phyloP scores from a whole-genome alignment of 192 early-diverging fungal species.

The Entomortierella beljakovae region DNA sequence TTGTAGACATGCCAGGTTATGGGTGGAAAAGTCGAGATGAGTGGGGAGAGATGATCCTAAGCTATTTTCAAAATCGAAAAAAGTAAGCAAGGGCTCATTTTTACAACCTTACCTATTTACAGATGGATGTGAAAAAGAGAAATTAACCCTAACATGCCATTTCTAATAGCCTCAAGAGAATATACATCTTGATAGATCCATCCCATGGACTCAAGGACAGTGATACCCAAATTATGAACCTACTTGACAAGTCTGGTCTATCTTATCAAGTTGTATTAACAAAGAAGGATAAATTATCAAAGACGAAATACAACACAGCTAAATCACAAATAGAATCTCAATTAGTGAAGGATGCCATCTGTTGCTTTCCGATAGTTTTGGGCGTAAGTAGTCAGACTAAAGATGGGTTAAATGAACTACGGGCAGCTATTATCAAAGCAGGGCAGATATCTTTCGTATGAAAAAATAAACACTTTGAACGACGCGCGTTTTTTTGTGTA shows the following conservation, averaged over 20 bases:
- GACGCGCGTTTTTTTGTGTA: neutral
- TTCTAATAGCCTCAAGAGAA: conserved; percentile 51
- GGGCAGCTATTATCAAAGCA: conserved; percentile 47
- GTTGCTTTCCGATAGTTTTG: conserved; percentile 60
- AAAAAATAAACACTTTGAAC: conserved; percentile 1
- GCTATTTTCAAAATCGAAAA: conserved; percentile 53
- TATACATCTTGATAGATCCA: conserved; percentile 62
- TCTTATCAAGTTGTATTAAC: conserved; percentile 67
- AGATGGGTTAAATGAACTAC: conserved; percentile 45
- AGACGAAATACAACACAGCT: conserved; percentile 43
- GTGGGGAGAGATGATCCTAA: conserved; percentile 64
- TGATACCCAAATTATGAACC: conserved; percentile 56
- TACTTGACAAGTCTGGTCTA: conserved; percentile 53
- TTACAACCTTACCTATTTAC: neutral
- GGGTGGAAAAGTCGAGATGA: conserved; percentile 62
- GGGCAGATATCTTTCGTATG: conserved; percentile 28
- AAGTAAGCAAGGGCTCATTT: conserved; percentile 36
- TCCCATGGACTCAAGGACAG: conserved; percentile 60
- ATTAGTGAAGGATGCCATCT: conserved; percentile 58
- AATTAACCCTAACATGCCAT: neutral
- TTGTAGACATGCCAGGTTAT: conserved; percentile 72
- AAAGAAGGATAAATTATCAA: conserved; percentile 56
- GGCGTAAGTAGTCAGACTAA: conserved; percentile 51
- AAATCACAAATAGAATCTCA: conserved; percentile 55
- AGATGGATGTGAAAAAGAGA: neutral